Evolutionary conservation across 306 rosid species (phyloP).

Genomic region (Carpinus viminea): DNA sequence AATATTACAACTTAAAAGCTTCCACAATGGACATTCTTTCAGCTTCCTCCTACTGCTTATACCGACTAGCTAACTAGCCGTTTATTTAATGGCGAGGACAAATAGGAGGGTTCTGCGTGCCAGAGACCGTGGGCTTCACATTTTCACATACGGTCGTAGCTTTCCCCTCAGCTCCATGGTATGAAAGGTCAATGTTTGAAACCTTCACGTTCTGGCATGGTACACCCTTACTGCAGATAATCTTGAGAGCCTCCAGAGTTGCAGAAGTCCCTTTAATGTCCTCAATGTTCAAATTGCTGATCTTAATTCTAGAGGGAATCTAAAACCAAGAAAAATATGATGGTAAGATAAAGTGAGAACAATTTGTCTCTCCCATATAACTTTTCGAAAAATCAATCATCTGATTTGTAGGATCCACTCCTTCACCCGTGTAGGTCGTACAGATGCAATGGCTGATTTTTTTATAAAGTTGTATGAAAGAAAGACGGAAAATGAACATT

Average conservation of each 20-base stretch:
- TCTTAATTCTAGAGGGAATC: constrained; percentile 41
- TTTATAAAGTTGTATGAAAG: no score
- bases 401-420: no score
- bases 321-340: neutral
- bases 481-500: no score
- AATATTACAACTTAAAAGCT: no score
- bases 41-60: no score
- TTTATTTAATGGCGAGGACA: neutral
- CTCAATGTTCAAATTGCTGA: constrained; percentile 45
- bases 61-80: no score
- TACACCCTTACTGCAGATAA: constrained; percentile 31
- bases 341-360: no score
- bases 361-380: no score
- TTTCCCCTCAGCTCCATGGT: constrained; percentile 17
- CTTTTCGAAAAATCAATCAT: no score
- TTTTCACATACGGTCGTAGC: constrained; percentile 31
- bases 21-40: no score
- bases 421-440: no score
- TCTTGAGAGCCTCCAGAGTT: constrained; percentile 26
- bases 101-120: constrained; percentile 26
- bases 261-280: constrained; percentile 38
- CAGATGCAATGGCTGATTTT: no score
- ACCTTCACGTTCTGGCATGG: constrained; percentile 46
- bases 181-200: constrained; percentile 24
- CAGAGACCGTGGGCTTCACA: constrained; percentile 33